Conservation (phyloP, 148 eudicot genomes). For the Nepenthes gracilis region DNA sequence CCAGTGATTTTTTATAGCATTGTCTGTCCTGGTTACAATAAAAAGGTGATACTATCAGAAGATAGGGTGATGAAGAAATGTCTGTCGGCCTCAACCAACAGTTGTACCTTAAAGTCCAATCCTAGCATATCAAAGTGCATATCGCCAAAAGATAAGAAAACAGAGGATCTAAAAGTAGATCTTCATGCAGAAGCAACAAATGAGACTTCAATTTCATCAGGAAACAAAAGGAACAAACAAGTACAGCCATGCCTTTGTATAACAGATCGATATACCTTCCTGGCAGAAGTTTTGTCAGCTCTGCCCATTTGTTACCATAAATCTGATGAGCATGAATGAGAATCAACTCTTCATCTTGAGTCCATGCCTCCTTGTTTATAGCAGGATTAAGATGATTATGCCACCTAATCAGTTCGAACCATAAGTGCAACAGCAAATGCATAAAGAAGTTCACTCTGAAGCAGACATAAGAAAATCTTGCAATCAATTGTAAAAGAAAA, state of each 20-base stretch:
- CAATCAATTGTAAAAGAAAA: background rate
- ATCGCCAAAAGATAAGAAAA: background rate
- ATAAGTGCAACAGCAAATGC: constrained; percentile 8
- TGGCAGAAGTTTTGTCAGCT: constrained; percentile 73
- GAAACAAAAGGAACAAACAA: background rate
- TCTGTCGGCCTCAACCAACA: background rate
- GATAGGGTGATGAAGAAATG: background rate
- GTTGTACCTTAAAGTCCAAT: background rate
- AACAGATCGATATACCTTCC: constrained; percentile 53
- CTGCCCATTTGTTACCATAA: constrained; percentile 97
- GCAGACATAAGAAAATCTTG: background rate
- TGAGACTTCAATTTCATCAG: background rate
- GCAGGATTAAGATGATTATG: constrained; percentile 94
- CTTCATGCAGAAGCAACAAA: background rate
- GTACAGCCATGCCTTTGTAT: too few relatives aligned
- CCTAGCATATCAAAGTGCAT: too few relatives aligned
- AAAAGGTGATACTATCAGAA: constrained; percentile 17
- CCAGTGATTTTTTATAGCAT: constrained; percentile 98
- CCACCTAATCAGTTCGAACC: constrained; percentile 49
- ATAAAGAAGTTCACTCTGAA: background rate
- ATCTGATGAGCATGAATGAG: constrained; percentile 78
- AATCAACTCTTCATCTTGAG: constrained; percentile 84
- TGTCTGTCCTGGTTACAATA: constrained; percentile 70
- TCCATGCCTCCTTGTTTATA: constrained; percentile 97
- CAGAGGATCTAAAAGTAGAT: background rate